Conservation (phyloP, 345 rosid genomes). For the Melastoma malabathricum region DNA sequence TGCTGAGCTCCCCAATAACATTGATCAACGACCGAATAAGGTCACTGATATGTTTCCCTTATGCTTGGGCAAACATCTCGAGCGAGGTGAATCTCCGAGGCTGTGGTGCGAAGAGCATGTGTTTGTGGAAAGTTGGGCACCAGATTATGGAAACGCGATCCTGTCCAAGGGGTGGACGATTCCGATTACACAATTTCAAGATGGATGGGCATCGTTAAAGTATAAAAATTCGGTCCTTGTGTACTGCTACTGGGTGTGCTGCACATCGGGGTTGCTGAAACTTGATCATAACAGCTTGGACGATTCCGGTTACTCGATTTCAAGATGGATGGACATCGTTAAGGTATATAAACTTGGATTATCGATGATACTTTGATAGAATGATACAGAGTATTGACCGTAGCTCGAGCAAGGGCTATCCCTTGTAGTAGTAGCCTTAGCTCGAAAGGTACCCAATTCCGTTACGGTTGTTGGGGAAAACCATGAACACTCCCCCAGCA, state of each 20-base stretch:
- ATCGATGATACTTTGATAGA: too few relatives aligned
- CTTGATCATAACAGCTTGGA: constrained; percentile 70
- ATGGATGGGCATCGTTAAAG: constrained; percentile 82
- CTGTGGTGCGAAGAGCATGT: constrained; percentile 49
- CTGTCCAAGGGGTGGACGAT: constrained; percentile 61
- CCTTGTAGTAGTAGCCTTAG: too few relatives aligned
- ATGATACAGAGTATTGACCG: too few relatives aligned
- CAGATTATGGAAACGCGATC: constrained; percentile 79
- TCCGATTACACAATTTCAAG: constrained; percentile 75
- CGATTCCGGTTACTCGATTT: constrained; percentile 64
- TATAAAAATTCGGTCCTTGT: constrained; percentile 8
- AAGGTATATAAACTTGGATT: constrained; percentile 25
- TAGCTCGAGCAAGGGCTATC: too few relatives aligned
- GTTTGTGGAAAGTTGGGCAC: constrained; percentile 96
- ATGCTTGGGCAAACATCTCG: constrained; percentile 9
- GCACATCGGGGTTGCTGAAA: too few relatives aligned
- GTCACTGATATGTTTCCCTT: constrained; percentile 74
- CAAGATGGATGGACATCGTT: constrained; percentile 77
- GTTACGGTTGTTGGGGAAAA: constrained; percentile 54
- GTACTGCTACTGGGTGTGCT: too few relatives aligned
- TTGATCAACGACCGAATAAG: constrained; percentile 38
- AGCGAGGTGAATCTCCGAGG: constrained; percentile 32
- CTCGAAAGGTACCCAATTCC: constrained; percentile 72
- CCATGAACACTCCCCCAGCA: constrained; percentile 38
- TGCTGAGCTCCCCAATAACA: constrained; percentile 26